phyloP scores from a whole-genome alignment of 2,329 filamentous ascomycete species.

The Ustilaginoidea virens region DNA sequence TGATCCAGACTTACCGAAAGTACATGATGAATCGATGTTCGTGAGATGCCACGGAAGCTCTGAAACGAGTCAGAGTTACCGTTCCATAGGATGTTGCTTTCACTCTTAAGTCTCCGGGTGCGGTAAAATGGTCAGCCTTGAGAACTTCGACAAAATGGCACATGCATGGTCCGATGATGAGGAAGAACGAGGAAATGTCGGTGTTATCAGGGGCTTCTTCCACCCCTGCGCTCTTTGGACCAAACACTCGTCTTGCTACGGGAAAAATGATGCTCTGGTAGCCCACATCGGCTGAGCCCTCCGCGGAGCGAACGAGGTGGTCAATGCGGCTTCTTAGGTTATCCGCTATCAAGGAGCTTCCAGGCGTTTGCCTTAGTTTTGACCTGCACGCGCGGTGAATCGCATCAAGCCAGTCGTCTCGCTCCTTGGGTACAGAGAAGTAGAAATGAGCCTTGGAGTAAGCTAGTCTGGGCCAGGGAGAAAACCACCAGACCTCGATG shows the following conservation, averaged over 20 bases:
- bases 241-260: constrained; percentile 31
- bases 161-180: constrained; percentile 37
- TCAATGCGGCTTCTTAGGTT: constrained; percentile 32
- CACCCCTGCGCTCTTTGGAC: constrained; percentile 23
- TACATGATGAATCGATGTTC: constrained; percentile 40
- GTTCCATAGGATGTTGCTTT: constrained; percentile 35
- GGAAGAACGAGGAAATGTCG: constrained; percentile 37
- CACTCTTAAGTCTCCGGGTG: constrained; percentile 30
- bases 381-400: constrained; percentile 27
- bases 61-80: constrained; percentile 34
- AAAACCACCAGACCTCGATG: constrained; percentile 42
- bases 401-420: constrained; percentile 32
- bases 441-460: constrained; percentile 33
- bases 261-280: constrained; percentile 30
- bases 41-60: constrained; percentile 32
- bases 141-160: constrained; percentile 36
- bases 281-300: constrained; percentile 15
- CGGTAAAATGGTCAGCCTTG: constrained; percentile 24
- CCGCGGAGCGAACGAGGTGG: constrained; percentile 28
- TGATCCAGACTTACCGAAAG: constrained; percentile 28
- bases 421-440: constrained; percentile 31
- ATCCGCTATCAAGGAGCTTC: constrained; percentile 24
- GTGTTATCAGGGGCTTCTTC: constrained; percentile 29
- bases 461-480: constrained; percentile 24
- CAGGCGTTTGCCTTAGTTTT: constrained; percentile 18